phyloP scores from a whole-genome alignment of 371 early-diverging fungal genomes.

The Haplosporangium sp. region DNA sequence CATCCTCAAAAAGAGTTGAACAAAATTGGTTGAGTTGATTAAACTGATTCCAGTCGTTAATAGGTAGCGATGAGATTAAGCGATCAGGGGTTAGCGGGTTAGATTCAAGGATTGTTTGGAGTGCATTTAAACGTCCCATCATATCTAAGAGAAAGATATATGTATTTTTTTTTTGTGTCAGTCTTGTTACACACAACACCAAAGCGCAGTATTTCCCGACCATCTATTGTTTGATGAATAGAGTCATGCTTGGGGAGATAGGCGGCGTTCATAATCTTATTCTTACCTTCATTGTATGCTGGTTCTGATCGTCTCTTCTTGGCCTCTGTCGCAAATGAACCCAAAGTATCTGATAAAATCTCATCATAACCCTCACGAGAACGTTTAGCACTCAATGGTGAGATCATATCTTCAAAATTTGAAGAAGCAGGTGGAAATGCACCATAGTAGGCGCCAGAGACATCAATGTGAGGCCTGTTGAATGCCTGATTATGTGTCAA shows the following conservation, averaged over 20 bases:
- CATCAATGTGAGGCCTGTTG: slow-evolving; percentile 30
- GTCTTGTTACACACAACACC: slow-evolving; percentile 10
- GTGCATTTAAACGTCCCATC: slow-evolving; percentile 62
- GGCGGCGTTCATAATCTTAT: slow-evolving; percentile 11
- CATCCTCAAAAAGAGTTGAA: slow-evolving; percentile 45
- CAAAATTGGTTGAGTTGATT: slow-evolving; percentile 51
- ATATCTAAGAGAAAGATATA: slow-evolving; percentile 57
- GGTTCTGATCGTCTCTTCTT: slow-evolving; percentile 58
- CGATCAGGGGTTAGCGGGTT: slow-evolving; percentile 56
- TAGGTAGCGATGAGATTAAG: slow-evolving; percentile 56
- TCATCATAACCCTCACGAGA: slow-evolving; percentile 59
- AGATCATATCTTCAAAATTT: slow-evolving; percentile 24
- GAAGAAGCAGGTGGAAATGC: slow-evolving; percentile 8
- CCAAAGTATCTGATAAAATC: slow-evolving; percentile 60
- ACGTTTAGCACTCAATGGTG: slow-evolving; percentile 51
- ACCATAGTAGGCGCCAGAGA: slow-evolving; percentile 36
- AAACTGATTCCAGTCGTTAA: slow-evolving; percentile 65
- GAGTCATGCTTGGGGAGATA: background rate
- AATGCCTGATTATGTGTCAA: slow-evolving; percentile 23
- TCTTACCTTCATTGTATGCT: slow-evolving; percentile 62
- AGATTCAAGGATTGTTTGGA: slow-evolving; percentile 50
- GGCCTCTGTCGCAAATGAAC: slow-evolving; percentile 34
- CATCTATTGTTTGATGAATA: background rate
- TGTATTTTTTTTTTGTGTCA: slow-evolving; percentile 10
- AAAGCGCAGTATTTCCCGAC: background rate